Conservation (phyloP, 331 rosid species). For the Cydonia oblonga region DNA sequence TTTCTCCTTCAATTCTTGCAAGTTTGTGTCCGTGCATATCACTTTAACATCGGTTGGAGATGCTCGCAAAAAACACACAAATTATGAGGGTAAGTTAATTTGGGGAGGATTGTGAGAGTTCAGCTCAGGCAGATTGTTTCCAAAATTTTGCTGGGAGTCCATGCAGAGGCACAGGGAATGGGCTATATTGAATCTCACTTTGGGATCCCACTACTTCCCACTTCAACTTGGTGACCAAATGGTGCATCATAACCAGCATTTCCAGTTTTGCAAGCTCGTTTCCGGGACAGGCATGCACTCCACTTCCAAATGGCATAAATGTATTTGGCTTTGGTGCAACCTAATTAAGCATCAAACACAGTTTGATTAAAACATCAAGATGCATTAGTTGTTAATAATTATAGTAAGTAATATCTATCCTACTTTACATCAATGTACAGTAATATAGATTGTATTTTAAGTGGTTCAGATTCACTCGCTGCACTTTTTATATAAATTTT, state of each 20-base stretch:
- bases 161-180: conserved; percentile 72
- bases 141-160: conserved; percentile 74
- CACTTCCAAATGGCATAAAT: conserved; percentile 89
- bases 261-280: conserved; percentile 92
- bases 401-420: neutral
- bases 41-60: neutral
- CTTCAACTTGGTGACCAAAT: conserved; percentile 73
- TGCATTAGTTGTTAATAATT: neutral
- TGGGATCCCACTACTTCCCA: conserved; percentile 68
- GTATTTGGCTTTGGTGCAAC: conserved; percentile 81
- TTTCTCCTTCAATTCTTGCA: neutral
- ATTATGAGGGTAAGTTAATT: neutral
- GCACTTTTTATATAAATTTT: too few species aligned
- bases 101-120: conserved; percentile 5
- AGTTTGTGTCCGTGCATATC: neutral
- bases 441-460: too few species aligned
- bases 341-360: conserved; percentile 12
- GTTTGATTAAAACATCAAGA: neutral
- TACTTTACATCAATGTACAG: neutral
- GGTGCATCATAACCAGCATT: conserved; percentile 69
- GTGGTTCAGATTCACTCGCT: neutral
- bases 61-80: neutral
- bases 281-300: conserved; percentile 93
- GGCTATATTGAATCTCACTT: conserved; percentile 60
- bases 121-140: conserved; percentile 41